A percentile compares a stretch with the other conserved stretches of the same genome.
These are phyloP conservation scores for Didymosphaeria variabile DNA, from an alignment of 2,329 filamentous ascomycete species.

Conservation along the genomic window DNA sequence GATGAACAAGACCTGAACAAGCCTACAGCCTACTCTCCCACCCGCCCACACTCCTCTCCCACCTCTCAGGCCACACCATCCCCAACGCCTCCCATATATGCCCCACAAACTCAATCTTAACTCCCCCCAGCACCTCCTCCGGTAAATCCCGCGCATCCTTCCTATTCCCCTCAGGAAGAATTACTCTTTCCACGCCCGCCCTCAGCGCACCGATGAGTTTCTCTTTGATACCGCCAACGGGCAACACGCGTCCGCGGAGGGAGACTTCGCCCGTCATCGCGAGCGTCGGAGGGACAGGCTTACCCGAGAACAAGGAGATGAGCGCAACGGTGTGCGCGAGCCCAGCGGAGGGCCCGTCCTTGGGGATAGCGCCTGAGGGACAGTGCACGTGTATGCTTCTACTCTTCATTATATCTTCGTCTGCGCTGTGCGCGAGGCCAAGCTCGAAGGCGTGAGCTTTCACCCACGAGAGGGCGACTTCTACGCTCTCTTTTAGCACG, in stretches of 20 bases:
- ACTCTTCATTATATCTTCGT: slow-evolving; percentile 94
- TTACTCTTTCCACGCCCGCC: slow-evolving; percentile 92
- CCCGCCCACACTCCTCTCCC: slow-evolving; percentile 66
- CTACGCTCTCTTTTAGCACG: slow-evolving; percentile 95
- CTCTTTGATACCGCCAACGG: slow-evolving; percentile 98
- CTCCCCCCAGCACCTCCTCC: slow-evolving; percentile 83
- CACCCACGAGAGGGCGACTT: slow-evolving; percentile 96
- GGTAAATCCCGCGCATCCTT: slow-evolving; percentile 94
- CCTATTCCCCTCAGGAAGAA: slow-evolving; percentile 85
- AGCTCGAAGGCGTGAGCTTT: slow-evolving; percentile 94
- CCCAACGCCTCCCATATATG: slow-evolving; percentile 96
- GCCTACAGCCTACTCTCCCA: slow-evolving; percentile 78
- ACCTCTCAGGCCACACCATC: slow-evolving; percentile 92
- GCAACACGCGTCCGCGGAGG: slow-evolving; percentile 87
- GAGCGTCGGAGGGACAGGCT: slow-evolving; percentile 86
- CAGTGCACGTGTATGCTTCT: slow-evolving; percentile 96
- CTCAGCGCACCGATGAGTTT: slow-evolving; percentile 94
- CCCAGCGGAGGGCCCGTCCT: slow-evolving; percentile 85
- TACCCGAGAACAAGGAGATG: slow-evolving; percentile 87
- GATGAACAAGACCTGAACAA: too few relatives aligned
- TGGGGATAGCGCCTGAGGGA: slow-evolving; percentile 91
- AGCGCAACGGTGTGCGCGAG: slow-evolving; percentile 94
- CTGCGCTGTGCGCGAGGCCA: slow-evolving; percentile 76
- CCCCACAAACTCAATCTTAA: slow-evolving; percentile 90
- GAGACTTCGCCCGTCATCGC: slow-evolving; percentile 90